Percentiles rank a stretch among this genome's conserved stretches.
These are phyloP conservation scores for Aspergillus aculeatinus DNA, from an alignment of 2,329 filamentous ascomycete genomes.

Conservation along the genomic window DNA sequence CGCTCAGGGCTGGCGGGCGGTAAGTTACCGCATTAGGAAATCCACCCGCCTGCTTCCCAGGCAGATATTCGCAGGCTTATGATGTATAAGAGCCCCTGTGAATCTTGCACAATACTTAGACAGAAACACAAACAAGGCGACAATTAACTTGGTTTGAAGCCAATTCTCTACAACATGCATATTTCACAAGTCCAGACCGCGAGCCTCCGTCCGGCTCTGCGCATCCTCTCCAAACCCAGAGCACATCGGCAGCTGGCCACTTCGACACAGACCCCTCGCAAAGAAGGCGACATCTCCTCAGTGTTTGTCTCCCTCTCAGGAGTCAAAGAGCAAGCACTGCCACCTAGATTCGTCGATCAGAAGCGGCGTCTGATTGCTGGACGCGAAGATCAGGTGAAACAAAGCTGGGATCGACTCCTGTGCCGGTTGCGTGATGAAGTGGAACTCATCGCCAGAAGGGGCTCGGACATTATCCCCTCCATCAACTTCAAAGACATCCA, in stretches of 20 bases:
- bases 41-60: neutral
- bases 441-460: neutral
- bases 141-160: neutral
- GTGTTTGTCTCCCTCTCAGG: conserved; percentile 17
- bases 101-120: neutral
- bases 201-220: neutral
- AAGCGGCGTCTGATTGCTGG: neutral
- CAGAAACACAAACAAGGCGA: neutral
- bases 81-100: neutral
- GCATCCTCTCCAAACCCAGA: neutral
- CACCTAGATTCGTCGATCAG: conserved; percentile 7
- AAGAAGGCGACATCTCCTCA: conserved; percentile 18
- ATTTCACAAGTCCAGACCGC: neutral
- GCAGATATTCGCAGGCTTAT: too few relatives aligned
- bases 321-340: conserved; percentile 4
- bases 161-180: neutral
- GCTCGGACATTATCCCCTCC: neutral
- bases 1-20: neutral
- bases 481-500: neutral
- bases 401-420: neutral
- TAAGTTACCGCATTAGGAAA: neutral
- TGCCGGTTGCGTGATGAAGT: neutral
- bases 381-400: neutral
- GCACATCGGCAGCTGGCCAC: neutral
- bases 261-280: neutral